phyloP scores from a whole-genome alignment of 139 green algal genomes.

The Closterium sp. region DNA sequence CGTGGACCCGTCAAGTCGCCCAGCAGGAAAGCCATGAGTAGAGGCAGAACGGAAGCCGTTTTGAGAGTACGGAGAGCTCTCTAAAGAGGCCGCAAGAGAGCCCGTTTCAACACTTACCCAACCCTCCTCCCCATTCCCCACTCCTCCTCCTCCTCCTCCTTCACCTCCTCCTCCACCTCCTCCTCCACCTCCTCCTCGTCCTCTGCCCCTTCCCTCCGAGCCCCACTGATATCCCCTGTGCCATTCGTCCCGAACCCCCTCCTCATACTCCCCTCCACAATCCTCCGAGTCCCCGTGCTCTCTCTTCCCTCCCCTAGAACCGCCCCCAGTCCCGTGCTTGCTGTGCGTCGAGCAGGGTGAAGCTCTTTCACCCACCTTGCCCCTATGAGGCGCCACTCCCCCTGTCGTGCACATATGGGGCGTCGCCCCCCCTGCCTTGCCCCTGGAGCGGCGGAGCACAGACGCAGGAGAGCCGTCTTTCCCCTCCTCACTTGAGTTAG shows the following conservation, averaged over 20 bases:
- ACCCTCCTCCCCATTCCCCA: too few relatives aligned
- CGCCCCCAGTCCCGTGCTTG: not conserved
- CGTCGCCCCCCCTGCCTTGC: not conserved
- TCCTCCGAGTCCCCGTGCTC: not conserved
- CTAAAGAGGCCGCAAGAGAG: too few relatives aligned
- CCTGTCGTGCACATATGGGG: too few relatives aligned
- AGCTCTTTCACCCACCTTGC: not conserved
- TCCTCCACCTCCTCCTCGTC: too few relatives aligned
- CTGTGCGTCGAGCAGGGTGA: not conserved
- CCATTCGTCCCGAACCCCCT: not conserved
- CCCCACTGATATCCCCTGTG: not conserved
- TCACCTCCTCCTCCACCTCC: not conserved
- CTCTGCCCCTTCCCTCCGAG: too few relatives aligned
- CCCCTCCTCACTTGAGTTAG: not conserved
- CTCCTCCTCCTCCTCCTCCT: not conserved
- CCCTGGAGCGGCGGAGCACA: not conserved
- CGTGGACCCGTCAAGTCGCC: too few relatives aligned
- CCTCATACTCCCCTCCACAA: not conserved
- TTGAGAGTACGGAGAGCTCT: too few relatives aligned
- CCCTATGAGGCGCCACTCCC: not conserved
- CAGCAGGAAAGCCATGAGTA: too few relatives aligned
- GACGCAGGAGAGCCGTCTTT: not conserved
- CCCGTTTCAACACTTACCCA: too few relatives aligned
- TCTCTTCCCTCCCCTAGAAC: not conserved
- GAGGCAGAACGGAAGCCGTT: too few relatives aligned